These are phyloP conservation scores for Huiozyma sinensis DNA, from an alignment of 805 yeast genomes.

Conservation along the genomic window DNA sequence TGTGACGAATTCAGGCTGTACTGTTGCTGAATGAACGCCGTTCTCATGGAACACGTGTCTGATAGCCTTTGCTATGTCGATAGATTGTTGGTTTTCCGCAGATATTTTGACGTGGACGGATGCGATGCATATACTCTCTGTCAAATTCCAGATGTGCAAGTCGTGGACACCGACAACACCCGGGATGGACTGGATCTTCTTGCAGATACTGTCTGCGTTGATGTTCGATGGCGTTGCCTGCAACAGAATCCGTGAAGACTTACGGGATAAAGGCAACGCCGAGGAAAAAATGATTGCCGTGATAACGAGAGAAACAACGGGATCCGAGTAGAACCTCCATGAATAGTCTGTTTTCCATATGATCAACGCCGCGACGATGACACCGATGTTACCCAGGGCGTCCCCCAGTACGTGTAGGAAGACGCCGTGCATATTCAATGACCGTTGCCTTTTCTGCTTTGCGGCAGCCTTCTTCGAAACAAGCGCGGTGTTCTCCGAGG, in stretches of 20 bases:
- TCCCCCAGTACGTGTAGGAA: slow-evolving; percentile 93
- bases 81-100: slow-evolving; percentile 51
- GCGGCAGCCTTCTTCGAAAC: background rate
- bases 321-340: slow-evolving; percentile 85
- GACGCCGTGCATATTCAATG: slow-evolving; percentile 95
- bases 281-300: slow-evolving; percentile 83
- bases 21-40: slow-evolving; percentile 89
- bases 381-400: slow-evolving; percentile 93
- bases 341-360: slow-evolving; percentile 89
- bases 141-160: slow-evolving; percentile 92
- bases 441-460: slow-evolving; percentile 30
- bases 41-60: slow-evolving; percentile 69
- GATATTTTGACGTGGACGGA: slow-evolving; percentile 77
- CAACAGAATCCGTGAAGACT: slow-evolving; percentile 75
- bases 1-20: slow-evolving; percentile 80
- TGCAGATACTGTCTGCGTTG: slow-evolving; percentile 62
- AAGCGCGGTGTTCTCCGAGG: slow-evolving; percentile 1
- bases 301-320: slow-evolving; percentile 73
- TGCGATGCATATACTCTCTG: slow-evolving; percentile 79
- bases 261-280: slow-evolving; percentile 81
- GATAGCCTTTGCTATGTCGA: slow-evolving; percentile 60
- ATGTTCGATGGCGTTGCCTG: slow-evolving; percentile 90
- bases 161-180: slow-evolving; percentile 86
- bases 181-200: slow-evolving; percentile 53
- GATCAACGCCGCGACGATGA: slow-evolving; percentile 76